A percentile compares a stretch with the other conserved stretches of the same genome.
These are phyloP conservation scores for Ophiostoma sp. DNA, from an alignment of 2,329 filamentous ascomycete genomes.

Conservation along the genomic window DNA sequence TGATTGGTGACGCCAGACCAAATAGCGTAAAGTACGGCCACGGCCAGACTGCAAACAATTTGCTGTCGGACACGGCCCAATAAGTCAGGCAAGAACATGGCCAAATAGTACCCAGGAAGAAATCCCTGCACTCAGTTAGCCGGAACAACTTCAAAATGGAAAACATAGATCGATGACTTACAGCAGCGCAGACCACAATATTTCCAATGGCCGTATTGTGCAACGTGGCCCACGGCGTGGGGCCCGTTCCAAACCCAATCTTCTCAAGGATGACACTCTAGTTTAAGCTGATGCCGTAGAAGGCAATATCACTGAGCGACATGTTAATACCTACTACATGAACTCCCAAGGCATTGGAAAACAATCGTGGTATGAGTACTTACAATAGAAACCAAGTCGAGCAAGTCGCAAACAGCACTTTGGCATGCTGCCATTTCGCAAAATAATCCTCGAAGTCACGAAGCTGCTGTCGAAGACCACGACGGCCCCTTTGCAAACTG, in stretches of 20 bases:
- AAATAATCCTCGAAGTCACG: background rate
- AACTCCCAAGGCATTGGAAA: background rate
- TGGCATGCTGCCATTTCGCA: background rate
- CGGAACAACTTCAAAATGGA: background rate
- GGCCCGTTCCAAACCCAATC: background rate
- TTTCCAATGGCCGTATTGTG: background rate
- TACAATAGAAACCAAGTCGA: constrained; percentile 7
- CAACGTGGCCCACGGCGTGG: background rate
- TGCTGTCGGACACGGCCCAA: background rate
- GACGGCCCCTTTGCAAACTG: background rate
- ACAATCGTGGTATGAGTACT: too few species aligned
- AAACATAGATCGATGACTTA: background rate
- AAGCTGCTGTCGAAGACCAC: background rate
- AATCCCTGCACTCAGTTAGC: background rate
- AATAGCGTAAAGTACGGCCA: background rate
- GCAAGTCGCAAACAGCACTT: background rate
- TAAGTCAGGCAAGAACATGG: constrained; percentile 5
- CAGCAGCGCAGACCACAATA: background rate
- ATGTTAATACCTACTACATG: background rate
- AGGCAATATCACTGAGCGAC: background rate
- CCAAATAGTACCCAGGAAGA: background rate
- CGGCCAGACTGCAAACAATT: background rate
- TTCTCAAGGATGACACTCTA: background rate
- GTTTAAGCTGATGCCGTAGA: constrained; percentile 7
- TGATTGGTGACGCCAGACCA: constrained; percentile 5